These are phyloP conservation scores for Tricholoma furcatifolium DNA, from an alignment of 768 basidiomycete genomes.

Conservation along the genomic window DNA sequence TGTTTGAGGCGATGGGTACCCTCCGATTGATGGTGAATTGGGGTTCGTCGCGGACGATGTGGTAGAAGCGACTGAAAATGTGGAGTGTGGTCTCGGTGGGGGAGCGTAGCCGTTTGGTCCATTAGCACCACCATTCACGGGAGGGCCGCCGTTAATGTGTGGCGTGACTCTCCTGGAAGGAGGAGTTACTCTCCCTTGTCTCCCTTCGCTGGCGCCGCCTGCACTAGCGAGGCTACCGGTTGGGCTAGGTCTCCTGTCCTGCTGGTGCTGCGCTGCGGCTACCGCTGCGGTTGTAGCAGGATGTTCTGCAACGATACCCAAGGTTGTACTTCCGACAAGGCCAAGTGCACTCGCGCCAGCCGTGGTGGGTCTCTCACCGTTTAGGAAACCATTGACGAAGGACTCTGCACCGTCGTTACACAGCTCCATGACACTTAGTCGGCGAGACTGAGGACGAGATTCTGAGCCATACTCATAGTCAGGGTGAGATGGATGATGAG, in stretches of 20 bases:
- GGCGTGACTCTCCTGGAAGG: slow-evolving; percentile 12
- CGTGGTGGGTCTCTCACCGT: slow-evolving; percentile 10
- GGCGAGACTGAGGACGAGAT: slow-evolving; percentile 75
- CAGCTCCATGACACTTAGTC: slow-evolving; percentile 86
- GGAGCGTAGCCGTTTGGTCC: slow-evolving; percentile 1
- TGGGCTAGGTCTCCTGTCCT: slow-evolving; percentile 17
- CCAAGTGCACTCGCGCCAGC: slow-evolving; percentile 36
- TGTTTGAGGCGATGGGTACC: slow-evolving; percentile 10
- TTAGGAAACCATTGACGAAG: background rate
- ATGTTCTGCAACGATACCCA: slow-evolving; percentile 16
- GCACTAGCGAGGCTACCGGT: slow-evolving; percentile 8
- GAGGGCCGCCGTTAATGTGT: background rate
- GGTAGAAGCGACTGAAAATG: slow-evolving; percentile 30
- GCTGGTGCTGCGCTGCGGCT: slow-evolving; percentile 22
- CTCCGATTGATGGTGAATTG: slow-evolving; percentile 2
- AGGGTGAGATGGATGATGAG: background rate
- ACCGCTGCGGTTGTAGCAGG: background rate
- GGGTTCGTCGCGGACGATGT: slow-evolving; percentile 19
- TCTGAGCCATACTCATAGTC: slow-evolving; percentile 71
- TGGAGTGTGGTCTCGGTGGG: slow-evolving; percentile 35
- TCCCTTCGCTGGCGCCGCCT: background rate
- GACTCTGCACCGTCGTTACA: slow-evolving; percentile 60
- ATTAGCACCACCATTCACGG: background rate
- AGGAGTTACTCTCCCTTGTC: slow-evolving; percentile 2
- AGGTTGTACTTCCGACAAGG: slow-evolving; percentile 45